Evolutionary conservation across 169 alveolate genomes (phyloP), one percentile per base, ranked within the genome.

Genomic region (Cryptosporidium baileyi): DNA sequence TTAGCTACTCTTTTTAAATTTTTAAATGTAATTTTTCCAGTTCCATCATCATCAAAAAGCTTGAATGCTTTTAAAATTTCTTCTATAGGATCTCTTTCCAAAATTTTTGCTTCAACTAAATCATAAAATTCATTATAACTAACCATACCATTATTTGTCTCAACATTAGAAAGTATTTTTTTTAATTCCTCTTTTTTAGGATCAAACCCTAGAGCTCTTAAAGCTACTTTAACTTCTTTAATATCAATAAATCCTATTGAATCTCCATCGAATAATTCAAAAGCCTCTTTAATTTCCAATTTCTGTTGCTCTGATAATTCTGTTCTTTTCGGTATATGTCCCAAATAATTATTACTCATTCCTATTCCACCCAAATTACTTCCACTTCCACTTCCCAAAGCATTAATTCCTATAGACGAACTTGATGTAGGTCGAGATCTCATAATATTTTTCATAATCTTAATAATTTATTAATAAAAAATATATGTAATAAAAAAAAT

Each of bases 221-320:
- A 96, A n/a, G 99, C 99, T 17, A 97, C 99, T 93, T 97, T 98
- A 30, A 98, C 94, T 82, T 98, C 99, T 90, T 96, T 97, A 59
- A 95, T 93, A 79, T 96, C 99, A 36, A 97, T 97, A 67, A 80
- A 92, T 19, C 99, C 99, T 19, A 98, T 94, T 30, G 98, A 97
- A 79, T 96, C 98, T 9, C 99, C 95, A 90, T 98, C 99, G 89
- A 98, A 96, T 44, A 98, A 92, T 80, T 97, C 99, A 90, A 98
- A 98, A 45, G 99, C 99, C 82, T 98, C 99, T 80, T 95, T 95
- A 15, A 98, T 96, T 89, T 98, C 99, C 80, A 91, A 89, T 49
- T 92, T 93, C 85, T 94, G 92, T 41, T 93, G 93, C 17, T 91
- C 94, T 17, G 96, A 92, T 26, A 94, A 60, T 63, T 94, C 96